phyloP scores from a whole-genome alignment of 805 yeast species.

The Sugiyamaella chiloensis region DNA sequence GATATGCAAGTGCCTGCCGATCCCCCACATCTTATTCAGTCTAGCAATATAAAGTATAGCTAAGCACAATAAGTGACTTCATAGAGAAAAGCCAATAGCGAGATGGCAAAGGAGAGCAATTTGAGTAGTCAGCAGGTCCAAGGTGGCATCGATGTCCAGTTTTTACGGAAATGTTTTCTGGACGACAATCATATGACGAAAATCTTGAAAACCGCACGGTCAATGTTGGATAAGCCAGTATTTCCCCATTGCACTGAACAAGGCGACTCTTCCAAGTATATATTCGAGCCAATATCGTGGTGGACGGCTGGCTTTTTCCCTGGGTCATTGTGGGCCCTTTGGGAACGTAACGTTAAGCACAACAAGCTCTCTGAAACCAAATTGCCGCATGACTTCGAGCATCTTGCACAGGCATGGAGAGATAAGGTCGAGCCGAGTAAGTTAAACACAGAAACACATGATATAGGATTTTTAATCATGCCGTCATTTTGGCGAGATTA shows the following conservation, averaged over 20 bases:
- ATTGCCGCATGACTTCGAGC: background rate
- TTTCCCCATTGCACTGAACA: conserved; percentile 14
- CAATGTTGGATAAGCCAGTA: background rate
- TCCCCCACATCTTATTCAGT: too few species aligned
- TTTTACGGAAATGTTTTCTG: too few species aligned
- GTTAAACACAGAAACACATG: conserved; percentile 28
- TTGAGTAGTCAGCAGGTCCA: too few species aligned
- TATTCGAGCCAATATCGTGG: conserved; percentile 6
- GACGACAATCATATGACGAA: background rate
- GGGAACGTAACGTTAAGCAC: conserved; percentile 7
- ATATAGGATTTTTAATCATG: conserved; percentile 30
- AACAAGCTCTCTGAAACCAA: background rate
- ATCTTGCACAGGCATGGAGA: background rate
- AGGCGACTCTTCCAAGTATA: background rate
- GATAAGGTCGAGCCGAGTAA: conserved; percentile 3
- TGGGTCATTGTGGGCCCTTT: conserved; percentile 12
- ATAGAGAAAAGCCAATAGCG: too few species aligned
- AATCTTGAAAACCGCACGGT: background rate
- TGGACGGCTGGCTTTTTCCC: conserved; percentile 21
- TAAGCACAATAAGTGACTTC: too few species aligned
- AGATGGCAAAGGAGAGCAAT: too few species aligned
- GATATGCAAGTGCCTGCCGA: too few species aligned
- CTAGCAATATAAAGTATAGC: too few species aligned
- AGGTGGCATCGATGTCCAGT: too few species aligned
- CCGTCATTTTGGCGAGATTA: conserved; percentile 30